Conservation (phyloP, 345 rosid genomes). For the Ricinus communis region DNA sequence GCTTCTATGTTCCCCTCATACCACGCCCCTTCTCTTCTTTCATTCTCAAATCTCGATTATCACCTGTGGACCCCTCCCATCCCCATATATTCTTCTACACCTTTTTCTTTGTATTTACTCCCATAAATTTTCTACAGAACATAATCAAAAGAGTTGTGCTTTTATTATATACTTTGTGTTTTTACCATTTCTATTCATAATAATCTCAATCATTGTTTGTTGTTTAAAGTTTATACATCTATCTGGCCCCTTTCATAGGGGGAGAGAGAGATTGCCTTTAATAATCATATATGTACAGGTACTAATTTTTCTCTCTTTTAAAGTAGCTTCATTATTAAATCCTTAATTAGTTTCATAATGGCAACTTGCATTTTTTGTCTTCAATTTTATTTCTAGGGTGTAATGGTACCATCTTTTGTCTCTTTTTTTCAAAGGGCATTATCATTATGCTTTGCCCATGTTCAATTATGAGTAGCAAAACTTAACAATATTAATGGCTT, state of each 20-base stretch:
- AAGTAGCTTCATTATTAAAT: background rate
- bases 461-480: constrained; percentile 28
- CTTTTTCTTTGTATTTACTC: too few species aligned
- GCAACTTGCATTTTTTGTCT: background rate
- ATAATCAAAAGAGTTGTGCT: too few species aligned
- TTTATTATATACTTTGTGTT: constrained; percentile 4
- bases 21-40: constrained; percentile 34
- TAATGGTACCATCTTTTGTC: background rate
- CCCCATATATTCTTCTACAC: too few species aligned
- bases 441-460: constrained; percentile 44
- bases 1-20: constrained; percentile 43
- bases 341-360: background rate
- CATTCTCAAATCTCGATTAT: constrained; percentile 34
- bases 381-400: background rate
- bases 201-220: constrained; percentile 30
- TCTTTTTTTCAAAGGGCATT: constrained; percentile 10
- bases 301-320: background rate
- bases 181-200: background rate
- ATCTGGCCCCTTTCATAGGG: background rate
- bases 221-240: constrained; percentile 14
- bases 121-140: too few species aligned
- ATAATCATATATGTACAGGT: too few species aligned
- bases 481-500: constrained; percentile 4
- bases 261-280: too few species aligned
- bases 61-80: constrained; percentile 17